These are phyloP conservation scores for Ceratobasidium sp. DNA, from an alignment of 1,284 basidiomycete genomes.

Conservation along the genomic window DNA sequence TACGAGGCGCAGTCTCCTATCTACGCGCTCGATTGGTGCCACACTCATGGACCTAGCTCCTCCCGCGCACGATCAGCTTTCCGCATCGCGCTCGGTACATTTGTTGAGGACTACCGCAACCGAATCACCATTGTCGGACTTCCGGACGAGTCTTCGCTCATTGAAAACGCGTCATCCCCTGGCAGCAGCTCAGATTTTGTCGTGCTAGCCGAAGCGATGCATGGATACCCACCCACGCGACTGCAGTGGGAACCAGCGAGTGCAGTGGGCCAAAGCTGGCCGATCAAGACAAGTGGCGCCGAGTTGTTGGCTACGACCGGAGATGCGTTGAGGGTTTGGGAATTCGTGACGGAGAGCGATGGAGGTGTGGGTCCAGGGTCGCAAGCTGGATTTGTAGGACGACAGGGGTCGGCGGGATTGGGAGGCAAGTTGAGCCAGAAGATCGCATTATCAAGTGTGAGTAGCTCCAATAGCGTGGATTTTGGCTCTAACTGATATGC, in stretches of 20 bases:
- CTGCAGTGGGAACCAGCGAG: conserved; percentile 86
- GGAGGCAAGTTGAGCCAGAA: conserved; percentile 67
- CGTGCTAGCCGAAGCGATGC: conserved; percentile 80
- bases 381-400: conserved; percentile 70
- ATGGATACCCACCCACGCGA: conserved; percentile 87
- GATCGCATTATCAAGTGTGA: conserved; percentile 84
- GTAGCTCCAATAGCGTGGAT: conserved; percentile 55
- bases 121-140: conserved; percentile 85
- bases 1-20: conserved; percentile 65
- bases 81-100: conserved; percentile 83
- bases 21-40: conserved; percentile 87
- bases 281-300: conserved; percentile 55
- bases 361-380: conserved; percentile 68
- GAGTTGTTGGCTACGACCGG: conserved; percentile 92
- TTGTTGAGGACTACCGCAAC: conserved; percentile 83
- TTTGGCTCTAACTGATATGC: conserved; percentile 14
- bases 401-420: conserved; percentile 59
- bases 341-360: conserved; percentile 68
- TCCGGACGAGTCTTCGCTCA: conserved; percentile 83
- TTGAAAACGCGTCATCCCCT: conserved; percentile 61
- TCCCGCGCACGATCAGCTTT: conserved; percentile 78
- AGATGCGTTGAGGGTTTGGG: conserved; percentile 91
- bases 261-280: conserved; percentile 71
- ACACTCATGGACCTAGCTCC: conserved; percentile 78
- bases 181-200: conserved; percentile 70